These are phyloP conservation scores for Lithospermum erythrorhizon DNA, from an alignment of 257 asterid species.

Conservation along the genomic window DNA sequence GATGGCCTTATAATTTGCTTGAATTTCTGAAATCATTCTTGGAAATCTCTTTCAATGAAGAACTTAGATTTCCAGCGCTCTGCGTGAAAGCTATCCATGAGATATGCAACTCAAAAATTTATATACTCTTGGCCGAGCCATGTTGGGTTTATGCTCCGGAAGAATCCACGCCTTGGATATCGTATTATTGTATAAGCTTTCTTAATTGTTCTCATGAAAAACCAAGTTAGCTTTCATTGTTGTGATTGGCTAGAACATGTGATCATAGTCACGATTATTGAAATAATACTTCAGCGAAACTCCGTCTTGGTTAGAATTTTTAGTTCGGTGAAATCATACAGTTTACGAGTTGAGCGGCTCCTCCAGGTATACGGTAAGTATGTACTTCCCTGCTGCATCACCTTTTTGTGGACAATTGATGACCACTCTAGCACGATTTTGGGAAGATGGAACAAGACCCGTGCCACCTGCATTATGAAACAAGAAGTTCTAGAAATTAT, in stretches of 20 bases:
- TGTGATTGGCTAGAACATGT: constrained; percentile 36
- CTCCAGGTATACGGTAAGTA: constrained; percentile 47
- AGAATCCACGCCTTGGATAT: too few relatives aligned
- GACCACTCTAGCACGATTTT: constrained; percentile 33
- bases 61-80: too few relatives aligned
- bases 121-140: too few relatives aligned
- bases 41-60: too few relatives aligned
- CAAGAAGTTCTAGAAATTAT: background rate
- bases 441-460: constrained; percentile 16
- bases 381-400: constrained; percentile 25
- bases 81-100: too few relatives aligned
- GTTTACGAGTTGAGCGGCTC: constrained; percentile 51
- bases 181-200: too few relatives aligned
- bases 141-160: too few relatives aligned
- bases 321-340: constrained; percentile 34
- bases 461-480: constrained; percentile 25
- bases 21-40: too few relatives aligned
- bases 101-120: too few relatives aligned
- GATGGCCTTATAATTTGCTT: too few relatives aligned
- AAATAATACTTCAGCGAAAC: constrained; percentile 48
- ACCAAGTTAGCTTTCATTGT: background rate
- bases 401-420: constrained; percentile 38
- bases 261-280: constrained; percentile 65
- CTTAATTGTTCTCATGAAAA: too few relatives aligned
- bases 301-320: constrained; percentile 42